A percentile compares a stretch with the other conserved stretches of the same genome.
Conservation (phyloP, 1,139 yeast genomes). For the Sugiyamaella castrensis region DNA sequence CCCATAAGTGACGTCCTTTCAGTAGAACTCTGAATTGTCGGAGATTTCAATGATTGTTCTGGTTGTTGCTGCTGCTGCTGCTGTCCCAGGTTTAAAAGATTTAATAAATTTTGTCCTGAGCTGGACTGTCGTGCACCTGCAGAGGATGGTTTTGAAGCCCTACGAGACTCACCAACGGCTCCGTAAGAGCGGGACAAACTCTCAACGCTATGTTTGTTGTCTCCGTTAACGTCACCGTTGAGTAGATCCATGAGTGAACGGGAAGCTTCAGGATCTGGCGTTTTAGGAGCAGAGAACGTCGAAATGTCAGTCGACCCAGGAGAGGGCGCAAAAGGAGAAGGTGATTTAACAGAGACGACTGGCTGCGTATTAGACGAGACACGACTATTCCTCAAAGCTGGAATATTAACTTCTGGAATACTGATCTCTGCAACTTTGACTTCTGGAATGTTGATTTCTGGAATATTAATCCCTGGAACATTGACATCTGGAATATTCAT, state of each 20-base stretch:
- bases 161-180: slow-evolving; percentile 12
- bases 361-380: not conserved
- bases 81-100: slow-evolving; percentile 3
- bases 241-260: slow-evolving; percentile 7
- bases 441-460: too few species aligned
- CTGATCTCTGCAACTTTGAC: not conserved
- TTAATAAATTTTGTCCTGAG: slow-evolving; percentile 9
- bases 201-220: slow-evolving; percentile 1
- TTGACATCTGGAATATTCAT: too few species aligned
- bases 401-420: not conserved
- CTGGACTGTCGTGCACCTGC: slow-evolving; percentile 6
- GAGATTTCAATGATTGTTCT: not conserved
- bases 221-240: not conserved
- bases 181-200: slow-evolving; percentile 9
- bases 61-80: not conserved
- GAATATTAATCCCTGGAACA: too few species aligned
- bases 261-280: not conserved
- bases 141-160: not conserved
- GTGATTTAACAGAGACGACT: not conserved
- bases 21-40: not conserved
- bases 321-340: not conserved
- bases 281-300: not conserved
- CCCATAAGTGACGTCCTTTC: not conserved
- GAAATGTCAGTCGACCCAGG: not conserved
- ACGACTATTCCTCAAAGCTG: not conserved